Percentiles rank a stretch among this genome's conserved stretches.
phyloP scores from a whole-genome alignment of 2,329 filamentous ascomycete species.

The Sarocladium strictum region DNA sequence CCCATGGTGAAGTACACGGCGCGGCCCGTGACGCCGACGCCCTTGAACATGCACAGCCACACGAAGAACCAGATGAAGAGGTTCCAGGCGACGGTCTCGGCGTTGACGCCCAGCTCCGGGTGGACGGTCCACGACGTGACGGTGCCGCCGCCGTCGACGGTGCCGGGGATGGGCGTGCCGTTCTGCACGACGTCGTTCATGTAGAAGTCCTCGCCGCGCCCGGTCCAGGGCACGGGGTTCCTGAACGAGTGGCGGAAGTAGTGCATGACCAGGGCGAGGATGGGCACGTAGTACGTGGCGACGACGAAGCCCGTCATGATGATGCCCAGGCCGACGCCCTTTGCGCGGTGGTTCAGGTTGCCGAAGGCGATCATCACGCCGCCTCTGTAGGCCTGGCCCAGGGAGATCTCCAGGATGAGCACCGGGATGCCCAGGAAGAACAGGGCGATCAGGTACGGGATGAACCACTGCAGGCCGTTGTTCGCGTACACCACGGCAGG shows the following conservation, averaged over 20 bases:
- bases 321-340: constrained; percentile 43
- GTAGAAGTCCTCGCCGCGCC: constrained; percentile 17
- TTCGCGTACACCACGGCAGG: constrained; percentile 52
- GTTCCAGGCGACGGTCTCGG: constrained; percentile 48
- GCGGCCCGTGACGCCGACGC: constrained; percentile 47
- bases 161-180: constrained; percentile 3
- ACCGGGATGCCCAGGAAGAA: constrained; percentile 47
- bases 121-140: constrained; percentile 24
- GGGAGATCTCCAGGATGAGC: constrained; percentile 52
- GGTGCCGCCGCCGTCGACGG: background rate
- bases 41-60: constrained; percentile 51
- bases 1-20: constrained; percentile 54
- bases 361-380: constrained; percentile 44
- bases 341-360: constrained; percentile 40
- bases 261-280: constrained; percentile 49
- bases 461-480: constrained; percentile 50
- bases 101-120: constrained; percentile 27
- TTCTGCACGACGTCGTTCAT: background rate
- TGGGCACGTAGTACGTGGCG: constrained; percentile 48
- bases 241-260: constrained; percentile 48
- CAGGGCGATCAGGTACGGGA: constrained; percentile 42
- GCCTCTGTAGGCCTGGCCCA: constrained; percentile 56
- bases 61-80: constrained; percentile 51
- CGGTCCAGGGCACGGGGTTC: constrained; percentile 45
- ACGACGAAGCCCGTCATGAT: constrained; percentile 45